Conservation (phyloP, 805 yeast genomes). For the Ogataea nitratoaversa region DNA sequence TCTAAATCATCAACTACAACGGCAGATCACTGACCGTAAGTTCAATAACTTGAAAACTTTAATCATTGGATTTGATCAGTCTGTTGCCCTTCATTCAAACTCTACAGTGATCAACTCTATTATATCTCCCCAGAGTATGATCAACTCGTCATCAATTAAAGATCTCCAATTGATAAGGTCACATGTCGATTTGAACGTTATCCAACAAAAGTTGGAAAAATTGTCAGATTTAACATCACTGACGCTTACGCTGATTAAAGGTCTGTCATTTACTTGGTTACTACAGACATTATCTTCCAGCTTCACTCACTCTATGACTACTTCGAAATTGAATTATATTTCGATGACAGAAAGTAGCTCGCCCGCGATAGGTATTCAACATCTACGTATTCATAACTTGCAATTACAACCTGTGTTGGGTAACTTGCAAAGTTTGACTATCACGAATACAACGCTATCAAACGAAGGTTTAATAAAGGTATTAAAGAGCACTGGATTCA, state of each 20-base stretch:
- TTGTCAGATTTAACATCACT: background rate
- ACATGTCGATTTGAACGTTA: background rate
- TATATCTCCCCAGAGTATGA: background rate
- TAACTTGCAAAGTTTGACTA: slow-evolving; percentile 4
- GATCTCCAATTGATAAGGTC: background rate
- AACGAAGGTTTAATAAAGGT: slow-evolving; percentile 10
- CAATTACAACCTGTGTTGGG: slow-evolving; percentile 1
- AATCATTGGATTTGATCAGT: background rate
- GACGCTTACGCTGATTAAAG: background rate
- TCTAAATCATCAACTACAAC: background rate
- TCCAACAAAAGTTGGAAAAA: background rate
- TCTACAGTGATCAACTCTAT: background rate
- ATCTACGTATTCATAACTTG: background rate
- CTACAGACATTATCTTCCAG: background rate
- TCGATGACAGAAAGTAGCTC: background rate
- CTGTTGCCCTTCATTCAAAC: background rate
- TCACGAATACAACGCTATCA: slow-evolving; percentile 13
- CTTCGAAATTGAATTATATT: background rate
- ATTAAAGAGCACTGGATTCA: slow-evolving; percentile 6
- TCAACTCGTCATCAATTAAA: background rate
- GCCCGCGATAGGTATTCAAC: background rate
- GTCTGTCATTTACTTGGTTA: background rate
- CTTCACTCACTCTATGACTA: background rate
- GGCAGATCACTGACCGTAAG: background rate
- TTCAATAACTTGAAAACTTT: background rate